Base-by-base conservation (phyloP, 805 yeast species). In the Kockiozyma suomiensis region DNA sequence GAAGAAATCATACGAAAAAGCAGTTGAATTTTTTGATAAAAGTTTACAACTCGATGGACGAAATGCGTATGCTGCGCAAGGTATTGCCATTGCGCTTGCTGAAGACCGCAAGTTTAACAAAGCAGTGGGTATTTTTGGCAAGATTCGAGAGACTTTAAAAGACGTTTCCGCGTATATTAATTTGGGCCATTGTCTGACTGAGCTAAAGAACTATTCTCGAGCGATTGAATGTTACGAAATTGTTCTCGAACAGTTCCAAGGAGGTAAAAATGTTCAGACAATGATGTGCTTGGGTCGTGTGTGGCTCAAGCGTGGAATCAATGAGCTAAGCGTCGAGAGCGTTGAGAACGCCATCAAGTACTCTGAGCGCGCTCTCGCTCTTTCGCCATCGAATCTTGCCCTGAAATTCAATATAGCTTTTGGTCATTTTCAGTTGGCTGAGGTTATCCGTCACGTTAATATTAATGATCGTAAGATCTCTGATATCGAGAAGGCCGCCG, bases 21-120 rank as follows among this genome's bases (percentile, higher is more conserved):
- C 97, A n/a, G 87, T 92, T 13, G 97, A 93, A 74, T 78, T 94
- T 60, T 93, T 85, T 73, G 88, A 90, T 69, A 94, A 94, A 75
- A 97, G 90, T 1, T 76, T 94, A 55, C 85, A 88, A 52, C 75
- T 91, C 30, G 98, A 94, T 75, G 84, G 92, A 1, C 79, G 81
- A 66, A 90, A 93, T 71, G 93, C 92, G 0, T 94, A 86, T 76
- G 99, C 99, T 4, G 98, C 99, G 0, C 99, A 94, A 74, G 99
- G 99, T 56, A 80, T 94, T 63, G 98, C 97, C 1, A 90, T 94
- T 57, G 84, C 91, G 3, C 88, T 90, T 73, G 96, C 96, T 10
- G 97, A 93, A 69, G 58, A 58, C 35, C 85, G 88, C 67, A 72
- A 71, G 25, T 76, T 83, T 35, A 85, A 83, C 26, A 79, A 85